These are phyloP conservation scores for Pseudoneurospora amorphoporcata DNA, from an alignment of 495 filamentous ascomycete genomes.

Conservation along the genomic window DNA sequence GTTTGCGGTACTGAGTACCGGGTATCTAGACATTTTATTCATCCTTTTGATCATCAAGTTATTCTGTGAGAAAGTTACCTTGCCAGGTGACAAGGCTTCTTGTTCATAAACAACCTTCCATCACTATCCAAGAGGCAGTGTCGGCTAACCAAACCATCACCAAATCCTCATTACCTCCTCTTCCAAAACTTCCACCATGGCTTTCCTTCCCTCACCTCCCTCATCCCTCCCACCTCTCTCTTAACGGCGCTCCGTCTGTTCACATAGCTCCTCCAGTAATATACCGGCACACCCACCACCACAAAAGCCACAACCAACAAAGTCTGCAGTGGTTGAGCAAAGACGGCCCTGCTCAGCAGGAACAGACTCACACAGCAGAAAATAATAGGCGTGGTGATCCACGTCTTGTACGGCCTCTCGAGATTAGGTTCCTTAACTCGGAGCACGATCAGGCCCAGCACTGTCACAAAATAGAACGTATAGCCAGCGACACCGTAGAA, in stretches of 20 bases:
- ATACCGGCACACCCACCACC: conserved; percentile 71
- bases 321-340: conserved; percentile 83
- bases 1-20: not conserved
- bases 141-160: not conserved
- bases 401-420: conserved; percentile 84
- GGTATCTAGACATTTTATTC: not conserved
- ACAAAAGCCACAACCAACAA: conserved; percentile 78
- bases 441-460: conserved; percentile 84
- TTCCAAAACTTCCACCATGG: conserved; percentile 39
- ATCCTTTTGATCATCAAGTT: not conserved
- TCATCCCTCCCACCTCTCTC: conserved; percentile 16
- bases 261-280: conserved; percentile 67
- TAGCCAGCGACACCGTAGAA: conserved; percentile 98
- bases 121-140: not conserved
- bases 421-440: conserved; percentile 79
- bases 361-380: conserved; percentile 98
- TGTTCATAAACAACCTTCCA: not conserved
- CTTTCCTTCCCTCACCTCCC: conserved; percentile 1
- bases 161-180: conserved; percentile 11
- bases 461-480: conserved; percentile 92
- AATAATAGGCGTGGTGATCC: conserved; percentile 93
- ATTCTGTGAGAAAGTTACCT: not conserved
- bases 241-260: conserved; percentile 12
- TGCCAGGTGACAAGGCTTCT: not conserved
- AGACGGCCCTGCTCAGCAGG: conserved; percentile 73